Percentiles rank a stretch among this genome's conserved stretches.
These are phyloP conservation scores for Ophiostoma sp. DNA, from an alignment of 2,329 filamentous ascomycete genomes.

Conservation along the genomic window DNA sequence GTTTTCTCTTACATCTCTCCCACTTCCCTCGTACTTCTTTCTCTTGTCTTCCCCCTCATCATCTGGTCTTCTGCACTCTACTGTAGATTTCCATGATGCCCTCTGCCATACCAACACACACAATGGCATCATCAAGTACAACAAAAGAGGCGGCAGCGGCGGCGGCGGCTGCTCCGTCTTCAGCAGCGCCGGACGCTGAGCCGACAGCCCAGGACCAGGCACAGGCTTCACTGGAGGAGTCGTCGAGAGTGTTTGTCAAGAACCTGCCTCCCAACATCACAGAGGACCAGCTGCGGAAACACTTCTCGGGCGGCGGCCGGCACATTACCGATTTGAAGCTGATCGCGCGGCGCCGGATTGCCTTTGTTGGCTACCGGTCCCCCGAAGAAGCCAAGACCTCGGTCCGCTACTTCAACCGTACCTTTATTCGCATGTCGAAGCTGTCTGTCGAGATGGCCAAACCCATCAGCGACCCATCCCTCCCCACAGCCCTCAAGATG, in stretches of 20 bases:
- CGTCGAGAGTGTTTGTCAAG: constrained; percentile 73
- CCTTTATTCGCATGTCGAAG: constrained; percentile 93
- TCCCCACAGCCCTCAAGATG: constrained; percentile 29
- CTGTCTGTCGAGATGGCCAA: constrained; percentile 83
- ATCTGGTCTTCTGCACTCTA: constrained; percentile 11
- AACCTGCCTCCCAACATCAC: constrained; percentile 78
- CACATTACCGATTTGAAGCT: constrained; percentile 88
- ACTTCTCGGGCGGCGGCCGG: constrained; percentile 70
- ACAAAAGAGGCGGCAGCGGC: constrained; percentile 14
- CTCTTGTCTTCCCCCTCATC: not conserved
- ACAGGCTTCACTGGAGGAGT: constrained; percentile 34
- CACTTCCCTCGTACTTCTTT: not conserved
- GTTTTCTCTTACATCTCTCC: not conserved
- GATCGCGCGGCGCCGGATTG: constrained; percentile 82
- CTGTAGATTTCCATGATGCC: constrained; percentile 23
- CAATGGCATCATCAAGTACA: constrained; percentile 19
- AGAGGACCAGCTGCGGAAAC: constrained; percentile 79
- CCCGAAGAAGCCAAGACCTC: constrained; percentile 74
- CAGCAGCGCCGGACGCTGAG: constrained; percentile 11
- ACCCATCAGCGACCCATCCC: constrained; percentile 50
- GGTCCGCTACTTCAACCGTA: constrained; percentile 90
- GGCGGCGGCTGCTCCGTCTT: not conserved
- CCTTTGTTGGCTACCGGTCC: constrained; percentile 89
- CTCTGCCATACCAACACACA: constrained; percentile 20
- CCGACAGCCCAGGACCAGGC: not conserved